A percentile compares a stretch with the other conserved stretches of the same genome.
phyloP scores from a whole-genome alignment of 2,329 filamentous ascomycete genomes.

The Ustulina deusta region DNA sequence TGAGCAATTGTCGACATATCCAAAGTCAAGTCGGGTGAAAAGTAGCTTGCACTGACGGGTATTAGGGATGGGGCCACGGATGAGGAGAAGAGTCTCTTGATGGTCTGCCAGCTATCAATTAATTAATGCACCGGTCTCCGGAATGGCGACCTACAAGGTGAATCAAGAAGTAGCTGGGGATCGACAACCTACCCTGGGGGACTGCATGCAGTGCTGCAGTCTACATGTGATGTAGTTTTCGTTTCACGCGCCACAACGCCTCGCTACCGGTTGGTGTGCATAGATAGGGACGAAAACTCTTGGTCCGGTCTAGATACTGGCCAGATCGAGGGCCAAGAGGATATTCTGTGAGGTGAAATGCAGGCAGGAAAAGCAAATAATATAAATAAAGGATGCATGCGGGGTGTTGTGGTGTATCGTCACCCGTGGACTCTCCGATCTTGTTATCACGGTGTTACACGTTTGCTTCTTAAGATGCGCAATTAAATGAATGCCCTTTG shows the following conservation, averaged over 20 bases:
- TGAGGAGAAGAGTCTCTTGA: background rate
- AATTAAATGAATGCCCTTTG: background rate
- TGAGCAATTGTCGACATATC: background rate
- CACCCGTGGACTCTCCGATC: background rate
- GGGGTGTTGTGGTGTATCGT: background rate
- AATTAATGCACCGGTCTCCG: background rate
- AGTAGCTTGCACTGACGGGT: background rate
- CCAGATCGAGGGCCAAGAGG: background rate
- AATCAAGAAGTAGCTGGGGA: background rate
- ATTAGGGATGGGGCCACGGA: background rate
- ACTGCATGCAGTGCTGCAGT: slow-evolving; percentile 6
- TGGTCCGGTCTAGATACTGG: slow-evolving; percentile 2
- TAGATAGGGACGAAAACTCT: slow-evolving; percentile 19
- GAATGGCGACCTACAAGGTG: background rate
- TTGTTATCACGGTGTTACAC: slow-evolving; percentile 3
- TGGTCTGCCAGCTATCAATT: background rate
- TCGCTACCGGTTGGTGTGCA: slow-evolving; percentile 24
- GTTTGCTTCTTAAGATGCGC: background rate
- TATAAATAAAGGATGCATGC: background rate
- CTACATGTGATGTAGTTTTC: slow-evolving; percentile 26
- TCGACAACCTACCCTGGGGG: background rate
- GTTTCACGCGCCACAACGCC: slow-evolving; percentile 20
- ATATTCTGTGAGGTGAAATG: background rate
- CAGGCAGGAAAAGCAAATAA: slow-evolving; percentile 9
- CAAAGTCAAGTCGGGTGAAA: too few species aligned